A percentile compares a stretch with the other conserved stretches of the same genome.
phyloP scores from a whole-genome alignment of 768 basidiomycete species.

The Chalciporus sphaerocephalus region DNA sequence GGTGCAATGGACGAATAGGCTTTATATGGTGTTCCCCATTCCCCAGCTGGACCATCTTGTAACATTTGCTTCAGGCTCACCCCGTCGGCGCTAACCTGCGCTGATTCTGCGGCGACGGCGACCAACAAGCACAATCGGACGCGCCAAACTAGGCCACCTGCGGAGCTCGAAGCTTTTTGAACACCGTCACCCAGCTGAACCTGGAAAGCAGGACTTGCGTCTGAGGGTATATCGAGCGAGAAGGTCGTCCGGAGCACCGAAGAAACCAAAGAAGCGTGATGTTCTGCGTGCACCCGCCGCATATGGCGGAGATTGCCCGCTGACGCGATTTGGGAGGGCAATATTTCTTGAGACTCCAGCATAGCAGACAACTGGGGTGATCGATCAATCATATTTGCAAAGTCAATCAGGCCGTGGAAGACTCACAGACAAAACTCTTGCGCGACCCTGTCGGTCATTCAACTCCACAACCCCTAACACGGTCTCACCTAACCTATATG shows the following conservation, averaged over 20 bases:
- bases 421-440: slow-evolving; percentile 80
- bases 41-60: slow-evolving; percentile 56
- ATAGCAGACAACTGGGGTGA: slow-evolving; percentile 73
- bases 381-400: neutral
- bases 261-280: slow-evolving; percentile 70
- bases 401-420: neutral
- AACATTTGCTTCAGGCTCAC: slow-evolving; percentile 51
- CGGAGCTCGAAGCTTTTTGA: slow-evolving; percentile 14
- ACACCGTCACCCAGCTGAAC: slow-evolving; percentile 46
- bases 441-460: slow-evolving; percentile 64
- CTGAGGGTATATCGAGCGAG: slow-evolving; percentile 87
- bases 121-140: slow-evolving; percentile 85
- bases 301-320: slow-evolving; percentile 48
- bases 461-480: slow-evolving; percentile 84
- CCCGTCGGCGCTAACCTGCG: slow-evolving; percentile 45
- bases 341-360: slow-evolving; percentile 83
- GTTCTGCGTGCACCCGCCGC: slow-evolving; percentile 79
- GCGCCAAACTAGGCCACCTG: slow-evolving; percentile 88
- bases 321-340: slow-evolving; percentile 58
- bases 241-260: slow-evolving; percentile 78
- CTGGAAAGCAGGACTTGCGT: slow-evolving; percentile 84
- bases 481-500: slow-evolving; percentile 90
- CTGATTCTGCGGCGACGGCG: slow-evolving; percentile 51
- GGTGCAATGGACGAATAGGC: slow-evolving; percentile 58
- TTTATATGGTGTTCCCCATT: slow-evolving; percentile 69